These are phyloP conservation scores for Dactylorhiza incarnata DNA, from an alignment of 106 monocot genomes.

Conservation along the genomic window DNA sequence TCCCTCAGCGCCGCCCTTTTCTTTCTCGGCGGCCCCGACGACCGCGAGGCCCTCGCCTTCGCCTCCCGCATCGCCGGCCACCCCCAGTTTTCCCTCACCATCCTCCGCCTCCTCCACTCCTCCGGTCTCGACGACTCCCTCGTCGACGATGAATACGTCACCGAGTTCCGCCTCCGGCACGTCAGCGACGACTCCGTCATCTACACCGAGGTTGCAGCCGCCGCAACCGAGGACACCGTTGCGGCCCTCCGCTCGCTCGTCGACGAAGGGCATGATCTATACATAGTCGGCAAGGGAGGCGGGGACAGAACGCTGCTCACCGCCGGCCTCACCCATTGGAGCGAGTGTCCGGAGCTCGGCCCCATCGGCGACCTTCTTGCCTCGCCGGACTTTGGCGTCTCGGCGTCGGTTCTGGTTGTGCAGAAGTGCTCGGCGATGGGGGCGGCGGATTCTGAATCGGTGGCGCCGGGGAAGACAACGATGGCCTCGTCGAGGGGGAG, in stretches of 20 bases:
- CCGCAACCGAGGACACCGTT: slow-evolving; percentile 36
- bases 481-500: not conserved
- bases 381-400: slow-evolving; percentile 32
- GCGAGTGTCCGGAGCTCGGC: slow-evolving; percentile 52
- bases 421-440: slow-evolving; percentile 15
- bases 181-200: slow-evolving; percentile 13
- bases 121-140: not conserved
- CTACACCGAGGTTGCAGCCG: slow-evolving; percentile 26
- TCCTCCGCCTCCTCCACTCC: not conserved
- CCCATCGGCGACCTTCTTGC: slow-evolving; percentile 50
- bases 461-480: not conserved
- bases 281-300: slow-evolving; percentile 29
- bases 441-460: not conserved
- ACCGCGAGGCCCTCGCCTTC: slow-evolving; percentile 11
- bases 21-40: slow-evolving; percentile 21
- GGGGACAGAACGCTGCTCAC: slow-evolving; percentile 15
- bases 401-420: slow-evolving; percentile 38
- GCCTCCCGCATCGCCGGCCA: slow-evolving; percentile 17
- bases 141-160: slow-evolving; percentile 30
- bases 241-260: slow-evolving; percentile 14
- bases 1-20: not conserved
- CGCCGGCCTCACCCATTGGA: slow-evolving; percentile 44
- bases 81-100: slow-evolving; percentile 4
- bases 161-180: slow-evolving; percentile 22
- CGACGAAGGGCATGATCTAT: slow-evolving; percentile 17